These are phyloP conservation scores for Pichia sp. DNA, from an alignment of 1,139 yeast species.

Conservation along the genomic window DNA sequence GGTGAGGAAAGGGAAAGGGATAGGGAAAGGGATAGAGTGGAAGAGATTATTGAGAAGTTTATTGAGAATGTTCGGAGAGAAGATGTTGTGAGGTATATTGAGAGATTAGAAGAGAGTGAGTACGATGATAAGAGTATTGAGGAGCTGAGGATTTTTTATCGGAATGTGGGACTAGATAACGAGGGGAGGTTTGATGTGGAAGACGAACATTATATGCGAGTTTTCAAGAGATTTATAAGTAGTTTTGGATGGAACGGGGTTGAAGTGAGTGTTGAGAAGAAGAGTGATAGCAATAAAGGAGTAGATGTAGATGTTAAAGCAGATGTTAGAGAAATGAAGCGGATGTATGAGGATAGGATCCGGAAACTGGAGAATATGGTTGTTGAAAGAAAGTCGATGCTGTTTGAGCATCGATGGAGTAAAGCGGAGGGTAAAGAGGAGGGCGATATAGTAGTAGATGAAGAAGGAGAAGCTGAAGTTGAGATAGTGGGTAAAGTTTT, in stretches of 20 bases:
- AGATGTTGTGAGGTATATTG: constrained; percentile 31
- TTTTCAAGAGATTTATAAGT: constrained; percentile 26
- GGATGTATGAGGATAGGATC: constrained; percentile 53
- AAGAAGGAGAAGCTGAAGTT: neutral
- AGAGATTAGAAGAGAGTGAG: constrained; percentile 24
- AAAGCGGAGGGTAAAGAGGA: constrained; percentile 6
- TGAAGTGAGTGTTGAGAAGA: constrained; percentile 14
- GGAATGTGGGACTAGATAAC: constrained; percentile 35
- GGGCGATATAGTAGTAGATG: neutral
- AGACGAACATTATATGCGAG: constrained; percentile 24
- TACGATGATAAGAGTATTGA: constrained; percentile 31
- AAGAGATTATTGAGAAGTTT: constrained; percentile 3
- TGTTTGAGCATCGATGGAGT: constrained; percentile 34
- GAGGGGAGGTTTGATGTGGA: constrained; percentile 25
- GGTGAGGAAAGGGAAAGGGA: too few species aligned
- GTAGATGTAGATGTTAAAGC: too few species aligned
- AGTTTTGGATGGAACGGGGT: constrained; percentile 30
- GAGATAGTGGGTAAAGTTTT: constrained; percentile 4
- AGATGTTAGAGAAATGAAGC: constrained; percentile 31
- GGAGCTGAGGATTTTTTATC: constrained; percentile 40
- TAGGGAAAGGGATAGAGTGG: too few species aligned
- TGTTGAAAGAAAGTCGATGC: constrained; percentile 58
- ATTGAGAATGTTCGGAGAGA: constrained; percentile 17
- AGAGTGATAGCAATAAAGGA: constrained; percentile 8
- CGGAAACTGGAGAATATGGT: constrained; percentile 57